A percentile compares a stretch with the other conserved stretches of the same genome.
phyloP scores from a whole-genome alignment of 352 stramenopile genomes.

The Plasmopara muralis region DNA sequence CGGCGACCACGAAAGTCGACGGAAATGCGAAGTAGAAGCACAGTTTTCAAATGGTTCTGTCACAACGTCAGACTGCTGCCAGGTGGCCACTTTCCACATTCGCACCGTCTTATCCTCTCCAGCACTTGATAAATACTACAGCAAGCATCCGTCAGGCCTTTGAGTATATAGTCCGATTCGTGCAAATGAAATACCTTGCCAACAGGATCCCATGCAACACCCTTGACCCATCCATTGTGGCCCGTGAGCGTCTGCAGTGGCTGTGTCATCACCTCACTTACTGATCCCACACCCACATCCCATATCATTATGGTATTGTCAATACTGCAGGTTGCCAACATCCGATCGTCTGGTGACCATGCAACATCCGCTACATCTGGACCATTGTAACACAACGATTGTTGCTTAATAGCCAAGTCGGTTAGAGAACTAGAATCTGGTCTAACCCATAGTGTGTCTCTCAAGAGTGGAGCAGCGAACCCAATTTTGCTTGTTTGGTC shows the following conservation, averaged over 20 bases:
- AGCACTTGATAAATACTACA: conserved; percentile 75
- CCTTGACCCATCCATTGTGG: conserved; percentile 85
- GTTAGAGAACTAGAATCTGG: neutral
- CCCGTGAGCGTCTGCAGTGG: conserved; percentile 68
- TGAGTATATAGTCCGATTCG: neutral
- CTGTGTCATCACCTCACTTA: conserved; percentile 69
- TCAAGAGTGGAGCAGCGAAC: conserved; percentile 72
- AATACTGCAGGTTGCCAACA: conserved; percentile 85
- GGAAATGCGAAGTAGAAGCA: conserved; percentile 77
- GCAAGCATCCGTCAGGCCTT: neutral
- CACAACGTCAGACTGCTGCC: conserved; percentile 59
- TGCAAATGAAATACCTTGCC: conserved; percentile 43
- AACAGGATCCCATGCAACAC: conserved; percentile 80
- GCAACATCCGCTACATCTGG: conserved; percentile 79
- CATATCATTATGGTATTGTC: conserved; percentile 87
- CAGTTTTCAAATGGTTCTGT: conserved; percentile 70
- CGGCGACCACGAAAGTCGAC: conserved; percentile 77
- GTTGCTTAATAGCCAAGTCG: neutral
- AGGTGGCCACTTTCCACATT: conserved; percentile 78
- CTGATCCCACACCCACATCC: conserved; percentile 50
- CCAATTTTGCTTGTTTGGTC: conserved; percentile 83
- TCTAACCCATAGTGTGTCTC: conserved; percentile 75
- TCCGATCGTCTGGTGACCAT: conserved; percentile 83
- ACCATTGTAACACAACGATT: neutral
- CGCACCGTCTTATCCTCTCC: conserved; percentile 84